phyloP scores from a whole-genome alignment of 257 asterid species.

The Solanum appendiculatum region DNA sequence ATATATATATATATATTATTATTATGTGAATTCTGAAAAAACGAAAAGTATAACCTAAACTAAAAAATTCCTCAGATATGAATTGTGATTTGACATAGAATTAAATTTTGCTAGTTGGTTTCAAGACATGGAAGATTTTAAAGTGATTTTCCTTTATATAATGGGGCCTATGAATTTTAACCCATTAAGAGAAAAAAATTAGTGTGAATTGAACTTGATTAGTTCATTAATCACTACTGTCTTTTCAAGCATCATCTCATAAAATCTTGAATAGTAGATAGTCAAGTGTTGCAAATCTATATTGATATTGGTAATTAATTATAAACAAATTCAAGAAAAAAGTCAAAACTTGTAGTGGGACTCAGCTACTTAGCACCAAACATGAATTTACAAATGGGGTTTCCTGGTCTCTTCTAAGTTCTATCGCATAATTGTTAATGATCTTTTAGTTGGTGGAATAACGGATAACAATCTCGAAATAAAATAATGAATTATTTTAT shows the following conservation, averaged over 20 bases:
- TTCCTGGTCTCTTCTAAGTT: not conserved
- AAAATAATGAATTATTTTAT: not conserved
- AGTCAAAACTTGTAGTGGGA: not conserved
- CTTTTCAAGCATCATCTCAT: slow-evolving; percentile 11
- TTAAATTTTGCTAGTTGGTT: not conserved
- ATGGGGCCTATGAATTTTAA: slow-evolving; percentile 5
- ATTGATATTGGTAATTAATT: not conserved
- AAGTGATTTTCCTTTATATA: slow-evolving; percentile 4
- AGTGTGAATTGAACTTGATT: not conserved
- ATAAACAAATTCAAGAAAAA: not conserved
- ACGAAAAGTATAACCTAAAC: not conserved
- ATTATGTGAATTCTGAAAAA: too few species aligned
- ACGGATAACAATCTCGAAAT: not conserved
- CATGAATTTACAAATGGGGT: not conserved
- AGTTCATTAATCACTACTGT: not conserved
- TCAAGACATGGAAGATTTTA: not conserved
- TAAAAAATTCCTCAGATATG: not conserved
- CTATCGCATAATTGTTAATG: not conserved
- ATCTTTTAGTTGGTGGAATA: not conserved
- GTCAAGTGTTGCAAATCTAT: not conserved
- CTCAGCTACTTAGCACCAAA: not conserved
- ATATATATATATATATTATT: too few species aligned
- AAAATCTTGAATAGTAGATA: not conserved
- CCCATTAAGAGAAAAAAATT: not conserved
- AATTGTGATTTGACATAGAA: slow-evolving; percentile 2